phyloP scores from a whole-genome alignment of 1,139 yeast genomes.

The Arxiozyma slooffiae region DNA sequence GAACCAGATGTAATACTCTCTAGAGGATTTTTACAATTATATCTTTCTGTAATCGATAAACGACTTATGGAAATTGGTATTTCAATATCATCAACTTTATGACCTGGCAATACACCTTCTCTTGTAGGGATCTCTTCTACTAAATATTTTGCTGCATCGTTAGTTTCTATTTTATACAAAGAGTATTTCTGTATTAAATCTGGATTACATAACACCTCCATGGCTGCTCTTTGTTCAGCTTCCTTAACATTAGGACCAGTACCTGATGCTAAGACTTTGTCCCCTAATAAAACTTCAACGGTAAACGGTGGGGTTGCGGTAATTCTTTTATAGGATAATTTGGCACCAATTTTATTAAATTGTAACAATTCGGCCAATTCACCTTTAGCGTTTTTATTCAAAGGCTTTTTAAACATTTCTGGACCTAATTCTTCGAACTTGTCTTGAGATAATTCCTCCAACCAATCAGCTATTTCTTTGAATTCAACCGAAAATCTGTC shows the following conservation, averaged over 20 bases:
- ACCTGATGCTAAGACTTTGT: conserved; percentile 52
- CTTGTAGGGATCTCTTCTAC: conserved; percentile 3
- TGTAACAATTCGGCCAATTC: conserved; percentile 42
- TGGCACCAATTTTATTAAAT: conserved; percentile 9
- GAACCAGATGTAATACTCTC: background rate
- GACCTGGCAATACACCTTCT: background rate
- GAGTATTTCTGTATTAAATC: conserved; percentile 46
- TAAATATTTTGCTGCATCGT: background rate
- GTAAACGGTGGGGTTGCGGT: conserved; percentile 40
- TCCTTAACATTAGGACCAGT: conserved; percentile 48
- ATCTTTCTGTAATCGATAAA: background rate
- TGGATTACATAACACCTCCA: conserved; percentile 48
- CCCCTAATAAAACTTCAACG: conserved; percentile 52
- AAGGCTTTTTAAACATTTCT: conserved; percentile 10
- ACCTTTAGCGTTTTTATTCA: conserved; percentile 38
- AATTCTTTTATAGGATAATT: conserved; percentile 34
- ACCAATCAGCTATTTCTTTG: conserved; percentile 13
- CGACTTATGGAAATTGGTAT: background rate
- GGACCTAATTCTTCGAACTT: conserved; percentile 9
- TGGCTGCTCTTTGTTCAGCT: conserved; percentile 61
- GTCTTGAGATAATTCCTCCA: conserved; percentile 12
- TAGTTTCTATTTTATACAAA: conserved; percentile 9
- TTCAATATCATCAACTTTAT: background rate
- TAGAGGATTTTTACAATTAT: background rate
- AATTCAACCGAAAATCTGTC: conserved; percentile 16